A percentile compares a stretch with the other conserved stretches of the same genome.
phyloP scores from a whole-genome alignment of 2,329 filamentous ascomycete genomes.

The Hypoxylon sp. region DNA sequence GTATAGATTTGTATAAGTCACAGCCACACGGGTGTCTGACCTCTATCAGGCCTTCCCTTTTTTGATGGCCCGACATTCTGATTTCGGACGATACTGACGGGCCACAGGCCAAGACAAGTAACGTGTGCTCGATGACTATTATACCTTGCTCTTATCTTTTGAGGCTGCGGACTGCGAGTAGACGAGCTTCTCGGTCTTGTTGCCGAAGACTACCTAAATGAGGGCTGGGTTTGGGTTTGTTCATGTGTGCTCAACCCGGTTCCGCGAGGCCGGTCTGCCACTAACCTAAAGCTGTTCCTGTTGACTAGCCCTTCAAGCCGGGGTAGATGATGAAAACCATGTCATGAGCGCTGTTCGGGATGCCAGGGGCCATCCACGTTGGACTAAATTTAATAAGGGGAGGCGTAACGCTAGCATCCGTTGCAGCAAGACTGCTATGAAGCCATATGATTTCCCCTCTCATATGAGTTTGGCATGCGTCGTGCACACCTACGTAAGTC shows the following conservation, averaged over 20 bases:
- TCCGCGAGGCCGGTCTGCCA: constrained; percentile 33
- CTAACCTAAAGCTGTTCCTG: constrained; percentile 32
- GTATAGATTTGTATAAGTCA: constrained; percentile 20
- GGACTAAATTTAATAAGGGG: constrained; percentile 22
- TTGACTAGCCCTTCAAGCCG: constrained; percentile 28
- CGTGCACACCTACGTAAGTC: neutral
- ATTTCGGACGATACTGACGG: neutral
- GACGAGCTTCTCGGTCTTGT: neutral
- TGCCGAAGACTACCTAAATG: constrained; percentile 26
- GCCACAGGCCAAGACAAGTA: neutral
- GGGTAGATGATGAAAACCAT: constrained; percentile 26
- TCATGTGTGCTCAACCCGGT: constrained; percentile 28
- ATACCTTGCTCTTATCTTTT: constrained; percentile 21
- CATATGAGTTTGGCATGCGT: constrained; percentile 4
- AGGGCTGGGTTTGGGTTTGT: constrained; percentile 21
- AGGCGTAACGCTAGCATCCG: constrained; percentile 17
- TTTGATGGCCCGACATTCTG: constrained; percentile 1
- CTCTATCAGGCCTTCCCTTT: constrained; percentile 15
- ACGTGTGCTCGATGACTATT: constrained; percentile 10
- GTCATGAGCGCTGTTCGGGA: constrained; percentile 28
- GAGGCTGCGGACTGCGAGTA: constrained; percentile 2
- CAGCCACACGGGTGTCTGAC: constrained; percentile 21
- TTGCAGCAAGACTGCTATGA: constrained; percentile 19
- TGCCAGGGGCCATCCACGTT: constrained; percentile 24
- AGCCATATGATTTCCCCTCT: neutral